A percentile compares a stretch with the other conserved stretches of the same genome.
Conservation (phyloP, 1,284 basidiomycete species). For the Mycocalia duriaeana region DNA sequence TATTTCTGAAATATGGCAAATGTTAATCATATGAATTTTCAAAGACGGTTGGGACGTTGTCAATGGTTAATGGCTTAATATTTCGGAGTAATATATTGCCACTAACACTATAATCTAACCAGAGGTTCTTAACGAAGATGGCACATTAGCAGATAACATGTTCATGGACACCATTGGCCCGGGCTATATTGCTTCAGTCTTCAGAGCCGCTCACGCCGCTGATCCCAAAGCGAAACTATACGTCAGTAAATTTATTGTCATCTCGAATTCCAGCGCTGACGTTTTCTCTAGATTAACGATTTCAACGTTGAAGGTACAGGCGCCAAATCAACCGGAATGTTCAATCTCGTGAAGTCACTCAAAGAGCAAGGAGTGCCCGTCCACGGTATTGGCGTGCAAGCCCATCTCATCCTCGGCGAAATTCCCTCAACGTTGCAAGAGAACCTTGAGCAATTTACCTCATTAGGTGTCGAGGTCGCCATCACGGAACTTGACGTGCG, state of each 20-base stretch:
- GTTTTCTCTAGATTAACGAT: slow-evolving; percentile 43
- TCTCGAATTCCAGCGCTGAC: neutral
- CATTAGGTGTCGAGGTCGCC: slow-evolving; percentile 53
- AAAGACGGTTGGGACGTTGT: slow-evolving; percentile 34
- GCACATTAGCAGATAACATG: slow-evolving; percentile 39
- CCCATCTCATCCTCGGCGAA: slow-evolving; percentile 46
- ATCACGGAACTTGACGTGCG: slow-evolving; percentile 59
- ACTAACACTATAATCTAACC: neutral
- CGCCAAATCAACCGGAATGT: slow-evolving; percentile 47
- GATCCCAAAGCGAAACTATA: slow-evolving; percentile 40
- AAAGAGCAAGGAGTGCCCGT: slow-evolving; percentile 44
- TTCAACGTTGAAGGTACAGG: slow-evolving; percentile 50
- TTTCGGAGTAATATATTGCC: too few species aligned
- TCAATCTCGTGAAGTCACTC: slow-evolving; percentile 44
- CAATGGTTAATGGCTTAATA: slow-evolving; percentile 25
- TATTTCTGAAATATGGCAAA: too few species aligned
- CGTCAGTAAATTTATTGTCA: slow-evolving; percentile 14
- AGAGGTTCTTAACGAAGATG: slow-evolving; percentile 58
- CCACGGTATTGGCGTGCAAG: slow-evolving; percentile 54
- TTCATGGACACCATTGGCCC: slow-evolving; percentile 35
- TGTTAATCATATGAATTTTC: too few species aligned
- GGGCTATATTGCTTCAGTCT: slow-evolving; percentile 33
- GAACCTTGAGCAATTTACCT: slow-evolving; percentile 42
- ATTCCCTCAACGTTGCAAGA: slow-evolving; percentile 40
- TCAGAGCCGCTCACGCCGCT: slow-evolving; percentile 35